Evolutionary conservation across 73 alveolate genomes (phyloP), one percentile per base, ranked within the genome.

Genomic region (Symbiodinium pilosum): DNA sequence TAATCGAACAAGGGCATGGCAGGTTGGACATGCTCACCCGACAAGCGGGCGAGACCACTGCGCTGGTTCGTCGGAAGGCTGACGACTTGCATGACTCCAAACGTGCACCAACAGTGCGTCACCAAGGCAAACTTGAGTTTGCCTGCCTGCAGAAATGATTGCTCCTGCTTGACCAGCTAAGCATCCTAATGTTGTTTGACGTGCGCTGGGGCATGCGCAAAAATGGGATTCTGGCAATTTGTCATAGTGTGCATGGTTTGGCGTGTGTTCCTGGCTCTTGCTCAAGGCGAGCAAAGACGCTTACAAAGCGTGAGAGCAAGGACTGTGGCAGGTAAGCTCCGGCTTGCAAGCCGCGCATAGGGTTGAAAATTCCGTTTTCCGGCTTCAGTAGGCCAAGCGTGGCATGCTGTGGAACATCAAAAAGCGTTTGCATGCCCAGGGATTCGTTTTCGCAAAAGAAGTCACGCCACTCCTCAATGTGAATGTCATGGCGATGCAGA

Each of bases 381-480:
- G 3, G 28, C 71, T 18, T n/a, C 69, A 11, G 94, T 86, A 21
- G 38, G 43, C 94, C 6, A 86, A 40, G 32, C 84, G 59, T 5
- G 94, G 94, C 16, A 30, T 20, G 59, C 84, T 36, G 30, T 86
- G 94, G 42, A 86, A 86, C 83, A 40, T 86, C 16, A 86, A 43
- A 43, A 86, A 54, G 39, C 94, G 94, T 56, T 4, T 36, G 71
- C 94, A 87, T 59, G 47, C 94, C 94, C 44, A 87, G 24, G 8
- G 86, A 73, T 18, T 54, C 94, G 43, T 87, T 86, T 6, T 87
- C 59, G 43, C 32, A 2, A 59, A 87, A 59, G 32, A 40, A 56
- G 7, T 56, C 86, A 12, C 59, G 94, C 94, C 94, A 87, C 28
- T 87, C 94, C 28, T 87, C 86, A 4, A 87, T n/a, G 68, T 87